Conservation (phyloP, 2,329 filamentous ascomycete species). For the Nigrospora osmanthi region DNA sequence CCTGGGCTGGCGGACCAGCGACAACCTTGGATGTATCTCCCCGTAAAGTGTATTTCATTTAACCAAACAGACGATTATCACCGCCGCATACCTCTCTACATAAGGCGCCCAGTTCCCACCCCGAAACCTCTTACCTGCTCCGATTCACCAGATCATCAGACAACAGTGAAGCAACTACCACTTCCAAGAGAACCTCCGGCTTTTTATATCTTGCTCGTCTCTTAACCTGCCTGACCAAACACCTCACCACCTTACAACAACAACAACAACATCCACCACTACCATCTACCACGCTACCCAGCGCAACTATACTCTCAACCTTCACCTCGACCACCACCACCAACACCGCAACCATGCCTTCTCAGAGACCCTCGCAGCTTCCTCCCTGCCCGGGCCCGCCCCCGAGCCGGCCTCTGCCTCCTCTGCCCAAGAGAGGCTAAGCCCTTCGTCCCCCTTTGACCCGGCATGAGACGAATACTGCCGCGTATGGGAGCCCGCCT, state of each 20-base stretch:
- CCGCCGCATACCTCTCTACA: slow-evolving; percentile 14
- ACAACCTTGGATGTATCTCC: slow-evolving; percentile 15
- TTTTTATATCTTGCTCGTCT: no score
- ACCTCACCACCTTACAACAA: no score
- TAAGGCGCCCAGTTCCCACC: slow-evolving; percentile 19
- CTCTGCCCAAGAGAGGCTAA: slow-evolving; percentile 55
- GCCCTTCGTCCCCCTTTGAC: not conserved
- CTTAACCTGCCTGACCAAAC: no score
- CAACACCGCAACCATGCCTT: slow-evolving; percentile 33
- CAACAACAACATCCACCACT: not conserved
- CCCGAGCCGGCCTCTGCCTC: slow-evolving; percentile 56
- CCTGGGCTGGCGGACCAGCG: slow-evolving; percentile 3
- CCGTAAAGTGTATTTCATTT: slow-evolving; percentile 10
- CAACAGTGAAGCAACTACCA: slow-evolving; percentile 5
- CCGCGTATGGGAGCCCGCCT: no score
- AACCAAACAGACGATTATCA: slow-evolving; percentile 13
- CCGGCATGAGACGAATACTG: no score
- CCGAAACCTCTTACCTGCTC: slow-evolving; percentile 8
- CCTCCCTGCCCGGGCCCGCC: slow-evolving; percentile 61
- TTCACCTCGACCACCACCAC: slow-evolving; percentile 1
- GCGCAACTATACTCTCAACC: not conserved
- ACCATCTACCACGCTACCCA: slow-evolving; percentile 2
- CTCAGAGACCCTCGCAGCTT: slow-evolving; percentile 56
- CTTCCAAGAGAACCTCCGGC: slow-evolving; percentile 5
- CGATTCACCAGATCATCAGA: slow-evolving; percentile 10